phyloP scores from a whole-genome alignment of 768 basidiomycete species.

The Serendipita vermifera region DNA sequence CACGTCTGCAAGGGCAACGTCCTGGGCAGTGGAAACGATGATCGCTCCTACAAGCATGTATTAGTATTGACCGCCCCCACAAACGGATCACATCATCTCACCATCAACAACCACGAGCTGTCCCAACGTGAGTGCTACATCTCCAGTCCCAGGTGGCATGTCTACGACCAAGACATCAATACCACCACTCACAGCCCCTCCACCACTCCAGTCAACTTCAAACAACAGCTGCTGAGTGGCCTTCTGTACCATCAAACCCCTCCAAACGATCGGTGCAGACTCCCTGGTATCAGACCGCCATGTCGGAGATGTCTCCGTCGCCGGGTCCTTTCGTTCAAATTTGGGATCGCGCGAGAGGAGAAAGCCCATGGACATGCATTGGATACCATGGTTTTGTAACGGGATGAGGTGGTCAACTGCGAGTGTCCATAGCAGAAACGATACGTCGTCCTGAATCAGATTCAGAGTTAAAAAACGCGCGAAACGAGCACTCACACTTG shows the following conservation, averaged over 20 bases:
- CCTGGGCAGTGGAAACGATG: conserved; percentile 91
- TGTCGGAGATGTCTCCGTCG: conserved; percentile 23
- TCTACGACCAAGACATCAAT: conserved; percentile 85
- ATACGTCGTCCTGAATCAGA: too few species aligned
- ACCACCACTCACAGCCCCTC: conserved; percentile 31
- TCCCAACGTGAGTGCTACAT: conserved; percentile 83
- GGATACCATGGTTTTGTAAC: conserved; percentile 73
- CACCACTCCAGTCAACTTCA: conserved; percentile 75
- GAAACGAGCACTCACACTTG: conserved; percentile 32
- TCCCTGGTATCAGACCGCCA: not conserved
- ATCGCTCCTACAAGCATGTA: conserved; percentile 50
- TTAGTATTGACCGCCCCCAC: not conserved
- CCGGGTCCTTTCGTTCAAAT: conserved; percentile 33
- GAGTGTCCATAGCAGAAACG: conserved; percentile 9
- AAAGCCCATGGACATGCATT: conserved; percentile 97
- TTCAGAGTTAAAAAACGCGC: not conserved
- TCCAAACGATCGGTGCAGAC: conserved; percentile 84
- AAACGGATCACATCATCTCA: conserved; percentile 25
- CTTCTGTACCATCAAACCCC: conserved; percentile 97
- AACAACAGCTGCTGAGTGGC: conserved; percentile 93
- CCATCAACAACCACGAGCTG: conserved; percentile 79
- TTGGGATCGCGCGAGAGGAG: conserved; percentile 45
- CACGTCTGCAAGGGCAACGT: conserved; percentile 83
- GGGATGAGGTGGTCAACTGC: conserved; percentile 69
- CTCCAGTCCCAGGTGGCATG: conserved; percentile 95